Evolutionary conservation across 2,329 filamentous ascomycete genomes (phyloP), one percentile per base, ranked within the genome.

Genomic region (Diaporthe sp.): DNA sequence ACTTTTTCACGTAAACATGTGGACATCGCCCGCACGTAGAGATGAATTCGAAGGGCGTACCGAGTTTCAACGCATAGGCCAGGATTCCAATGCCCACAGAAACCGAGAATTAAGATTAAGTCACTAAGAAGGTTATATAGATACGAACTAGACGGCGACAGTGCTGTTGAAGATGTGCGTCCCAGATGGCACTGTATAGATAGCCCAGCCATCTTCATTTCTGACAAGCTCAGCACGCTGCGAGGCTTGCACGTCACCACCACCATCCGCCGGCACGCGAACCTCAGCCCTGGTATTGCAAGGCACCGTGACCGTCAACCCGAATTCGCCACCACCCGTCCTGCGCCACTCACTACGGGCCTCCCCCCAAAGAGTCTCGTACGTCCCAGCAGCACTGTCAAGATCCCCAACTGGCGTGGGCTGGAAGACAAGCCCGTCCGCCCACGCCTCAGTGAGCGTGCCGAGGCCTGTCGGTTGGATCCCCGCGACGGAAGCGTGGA

Each of bases 401-500:
- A 51, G n/a, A 6, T 51, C n/a, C 22, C 47, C 47, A 51, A 51
- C 47, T 2, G 47, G 47, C n/a, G 22, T 51, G 9, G 47, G 47
- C 47, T 27, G 22, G 47, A 51, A 51, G 6, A 27, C 47, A 15
- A 51, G n/a, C 10, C 47, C 47, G n/a, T 27, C 47, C n/a, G 9
- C 47, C 47, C 47, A 51, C 22, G 47, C 10, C 22, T 51, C 47
- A 13, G 7, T 51, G 1, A 51, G n/a, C 22, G 47, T 51, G n/a
- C n/a, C n/a, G 7, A 51, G 47, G 3, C 47, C 12, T 0, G n/a
- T 17, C 1, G 47, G 47, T 3, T 12, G 47, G 44, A 73, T 73
- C 12, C 72, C 72, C 30, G 72, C 72, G 13, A 73, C 25, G 30
- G 51, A 51, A 7, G 72, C 72, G 32, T 73, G 72, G 51, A 73